Base-by-base conservation (phyloP, 1,284 basidiomycete species). In the Hypsizygus ulmarius region DNA sequence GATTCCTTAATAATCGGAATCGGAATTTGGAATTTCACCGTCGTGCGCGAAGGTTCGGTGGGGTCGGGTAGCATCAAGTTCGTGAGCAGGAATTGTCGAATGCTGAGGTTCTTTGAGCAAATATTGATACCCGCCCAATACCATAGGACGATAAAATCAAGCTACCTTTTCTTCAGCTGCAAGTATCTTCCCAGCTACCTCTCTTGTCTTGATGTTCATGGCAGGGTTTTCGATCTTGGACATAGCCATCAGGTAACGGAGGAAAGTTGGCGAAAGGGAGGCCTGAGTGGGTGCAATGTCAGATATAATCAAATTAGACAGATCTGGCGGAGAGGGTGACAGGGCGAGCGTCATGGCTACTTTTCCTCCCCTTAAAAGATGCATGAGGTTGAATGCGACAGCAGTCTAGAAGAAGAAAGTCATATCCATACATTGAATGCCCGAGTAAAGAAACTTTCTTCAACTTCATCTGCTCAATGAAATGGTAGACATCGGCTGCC, bases 1-100 rank as follows among this genome's bases (percentile, higher is more conserved):
- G 80, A 72, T 3, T 78, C 68, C 5, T 73, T 72, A 25, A 95
- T 70, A 36, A 83, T 78, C 6, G 81, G 71, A 10, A 94, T 62
- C 0, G 93, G 90, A 14, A 94, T 74, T 15, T 81, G 76, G 64
- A 93, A 93, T 51, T 71, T 76, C 40, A 81, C 71, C 1, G 52
- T 54, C 18, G 39, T 45, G 1, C 33, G 35, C n/a, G 58, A 61
- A 15, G 59, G 50, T 29, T 56, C 72, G 57, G 45, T 66, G 51
- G 36, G 61, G 51, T 27, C 63, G n/a, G 62, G 54, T 0, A 70
- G 66, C 12, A 77, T 64, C 3, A 95, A 73, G 64, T 95, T 95
- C 7, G 90, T 93, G 33, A 94, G 72, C 7, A 95, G 73, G 66
- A 93, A 95, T 21, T 85, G 81, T 29, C 88, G 82, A 19, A 88